Evolutionary conservation across 208 protist species (phyloP), one percentile per base, ranked within the genome.

Genomic region (Leptomonas seymouri): DNA sequence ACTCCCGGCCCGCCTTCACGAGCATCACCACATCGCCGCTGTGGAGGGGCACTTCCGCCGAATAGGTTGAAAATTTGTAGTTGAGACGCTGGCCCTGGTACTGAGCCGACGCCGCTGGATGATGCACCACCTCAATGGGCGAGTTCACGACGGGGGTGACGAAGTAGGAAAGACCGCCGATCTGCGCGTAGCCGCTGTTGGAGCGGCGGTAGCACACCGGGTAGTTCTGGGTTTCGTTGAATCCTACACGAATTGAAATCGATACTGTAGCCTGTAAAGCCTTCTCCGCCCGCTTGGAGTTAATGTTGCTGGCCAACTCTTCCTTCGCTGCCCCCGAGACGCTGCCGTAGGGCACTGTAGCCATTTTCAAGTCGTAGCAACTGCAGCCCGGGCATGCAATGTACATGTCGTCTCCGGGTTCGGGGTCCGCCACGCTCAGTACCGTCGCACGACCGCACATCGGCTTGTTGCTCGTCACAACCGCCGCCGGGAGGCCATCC

Each of bases 71-170:
- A 59, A 94, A 80, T 49, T 57, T 87, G 79, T 86, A 83, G 42
- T 46, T 28, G 53, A 97, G 67, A 0, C 92, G 87, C 75, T 97
- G 89, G 18, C 92, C 92, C 56, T 95, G 92, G 69, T 80, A 90
- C 64, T 77, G 71, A 21, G 57, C 55, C 3, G 81, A 78, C 0
- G 82, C 71, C 20, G 31, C 36, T 5, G 91, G 89, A 48, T 62
- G 66, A 16, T 82, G 41, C 25, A 25, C 62, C 30, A 83, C 62
- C 18, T 49, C 56, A 45, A 46, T 57, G 9, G 92, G 92, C 3
- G 82, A 82, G 67, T 84, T 91, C 20, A 49, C 25, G 20, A 80
- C 64, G 9, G 83, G 81, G 1, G 59, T 73, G 23, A 94, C 65
- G 20, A 76, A 71, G 57, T 51, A 60, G 23, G 30, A 58, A 11